Conservation (phyloP, 768 basidiomycete genomes). For the Naematelia aurantialba region DNA sequence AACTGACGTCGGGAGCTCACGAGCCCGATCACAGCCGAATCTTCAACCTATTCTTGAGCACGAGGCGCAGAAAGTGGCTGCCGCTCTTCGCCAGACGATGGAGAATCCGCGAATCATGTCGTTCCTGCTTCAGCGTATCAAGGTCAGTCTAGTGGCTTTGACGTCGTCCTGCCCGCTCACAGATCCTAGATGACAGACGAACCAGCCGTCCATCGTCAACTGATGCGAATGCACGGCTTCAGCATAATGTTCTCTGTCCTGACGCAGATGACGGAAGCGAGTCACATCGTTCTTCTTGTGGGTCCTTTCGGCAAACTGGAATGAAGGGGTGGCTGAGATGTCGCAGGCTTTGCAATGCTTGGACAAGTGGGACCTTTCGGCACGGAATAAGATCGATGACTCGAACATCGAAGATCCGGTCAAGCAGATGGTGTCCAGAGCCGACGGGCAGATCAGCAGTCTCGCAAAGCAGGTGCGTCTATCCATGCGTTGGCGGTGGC, state of each 20-base stretch:
- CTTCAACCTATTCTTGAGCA: constrained; percentile 69
- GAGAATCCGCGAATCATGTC: constrained; percentile 73
- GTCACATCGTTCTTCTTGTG: constrained; percentile 68
- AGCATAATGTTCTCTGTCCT: constrained; percentile 85
- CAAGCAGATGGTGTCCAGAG: constrained; percentile 56
- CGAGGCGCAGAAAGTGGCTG: constrained; percentile 86
- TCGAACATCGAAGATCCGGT: constrained; percentile 68
- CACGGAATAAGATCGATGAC: constrained; percentile 88
- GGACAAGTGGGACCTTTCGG: constrained; percentile 68
- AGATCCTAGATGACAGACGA: constrained; percentile 73
- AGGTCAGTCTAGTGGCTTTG: constrained; percentile 54
- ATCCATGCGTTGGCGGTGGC: neutral
- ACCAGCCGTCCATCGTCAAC: constrained; percentile 65
- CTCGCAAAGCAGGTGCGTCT: constrained; percentile 62
- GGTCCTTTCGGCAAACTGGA: constrained; percentile 40
- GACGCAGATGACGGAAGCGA: constrained; percentile 67
- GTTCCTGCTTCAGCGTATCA: constrained; percentile 79
- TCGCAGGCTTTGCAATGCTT: constrained; percentile 51
- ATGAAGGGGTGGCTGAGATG: neutral
- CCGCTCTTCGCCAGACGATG: constrained; percentile 78
- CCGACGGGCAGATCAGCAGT: constrained; percentile 59
- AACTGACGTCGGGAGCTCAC: neutral
- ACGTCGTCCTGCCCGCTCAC: constrained; percentile 1
- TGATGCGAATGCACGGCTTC: constrained; percentile 90
- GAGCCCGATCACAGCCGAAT: constrained; percentile 65